phyloP scores from a whole-genome alignment of 73 alveolate genomes.

The Stentor roeselii region DNA sequence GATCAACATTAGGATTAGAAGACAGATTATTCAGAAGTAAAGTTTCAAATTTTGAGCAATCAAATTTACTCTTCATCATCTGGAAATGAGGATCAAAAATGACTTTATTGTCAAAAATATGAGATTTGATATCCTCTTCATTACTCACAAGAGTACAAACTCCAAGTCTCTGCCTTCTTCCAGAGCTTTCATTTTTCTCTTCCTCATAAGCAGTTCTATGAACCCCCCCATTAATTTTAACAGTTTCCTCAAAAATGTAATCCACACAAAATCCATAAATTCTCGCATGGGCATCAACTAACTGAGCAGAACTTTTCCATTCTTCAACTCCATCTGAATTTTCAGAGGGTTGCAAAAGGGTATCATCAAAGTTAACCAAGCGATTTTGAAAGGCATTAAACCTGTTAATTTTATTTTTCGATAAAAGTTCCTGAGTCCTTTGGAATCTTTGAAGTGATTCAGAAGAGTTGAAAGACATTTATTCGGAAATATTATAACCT shows the following conservation, averaged over 20 bases:
- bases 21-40: background rate
- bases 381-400: slow-evolving; percentile 8
- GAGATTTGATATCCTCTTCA: background rate
- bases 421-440: background rate
- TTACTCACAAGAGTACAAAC: slow-evolving; percentile 8
- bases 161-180: background rate
- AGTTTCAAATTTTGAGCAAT: background rate
- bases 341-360: background rate
- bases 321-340: background rate
- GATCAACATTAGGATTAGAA: background rate
- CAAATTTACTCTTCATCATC: background rate
- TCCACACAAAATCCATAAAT: slow-evolving; percentile 24
- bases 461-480: too few relatives aligned
- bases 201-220: background rate
- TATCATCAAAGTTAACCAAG: background rate
- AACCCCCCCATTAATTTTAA: slow-evolving; percentile 1
- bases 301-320: background rate
- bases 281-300: background rate
- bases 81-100: background rate
- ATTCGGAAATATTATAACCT: too few relatives aligned
- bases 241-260: background rate
- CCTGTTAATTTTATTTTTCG: slow-evolving; percentile 1
- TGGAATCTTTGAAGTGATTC: background rate
- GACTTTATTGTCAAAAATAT: background rate
- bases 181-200: background rate